Evolutionary conservation across 2,329 filamentous ascomycete species (phyloP).

Genomic region (Stagonosporopsis chrysanthemi): DNA sequence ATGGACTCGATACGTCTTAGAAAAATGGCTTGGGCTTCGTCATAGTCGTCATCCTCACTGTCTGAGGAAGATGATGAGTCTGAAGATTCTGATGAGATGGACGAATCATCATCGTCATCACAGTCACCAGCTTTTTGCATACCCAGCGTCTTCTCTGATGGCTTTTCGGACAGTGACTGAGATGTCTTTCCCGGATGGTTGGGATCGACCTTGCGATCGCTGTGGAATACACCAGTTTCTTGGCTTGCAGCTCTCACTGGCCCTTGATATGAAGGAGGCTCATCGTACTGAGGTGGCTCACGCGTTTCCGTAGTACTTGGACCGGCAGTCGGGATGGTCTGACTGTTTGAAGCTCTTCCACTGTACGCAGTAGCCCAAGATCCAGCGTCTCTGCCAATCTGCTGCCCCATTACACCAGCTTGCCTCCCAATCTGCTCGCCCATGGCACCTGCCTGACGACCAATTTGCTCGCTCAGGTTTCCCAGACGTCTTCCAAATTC

Average conservation of each 20-base stretch:
- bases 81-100: constrained; percentile 34
- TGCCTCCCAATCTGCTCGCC: constrained; percentile 41
- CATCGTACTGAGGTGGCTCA: constrained; percentile 17
- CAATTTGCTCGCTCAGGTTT: constrained; percentile 16
- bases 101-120: constrained; percentile 28
- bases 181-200: constrained; percentile 5
- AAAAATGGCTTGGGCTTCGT: constrained; percentile 19
- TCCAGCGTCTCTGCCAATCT: constrained; percentile 24
- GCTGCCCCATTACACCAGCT: constrained; percentile 31
- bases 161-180: not conserved
- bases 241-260: constrained; percentile 23
- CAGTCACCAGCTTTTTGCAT: not conserved
- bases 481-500: constrained; percentile 28
- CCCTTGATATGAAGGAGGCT: constrained; percentile 25
- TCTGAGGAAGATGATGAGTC: constrained; percentile 23
- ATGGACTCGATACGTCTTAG: constrained; percentile 33
- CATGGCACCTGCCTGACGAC: constrained; percentile 27
- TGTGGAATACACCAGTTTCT: constrained; percentile 27
- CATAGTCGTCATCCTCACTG: constrained; percentile 22
- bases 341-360: not conserved
- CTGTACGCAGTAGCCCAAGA: constrained; percentile 8
- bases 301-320: constrained; percentile 12
- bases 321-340: constrained; percentile 6
- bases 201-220: constrained; percentile 13
- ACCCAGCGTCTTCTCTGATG: not conserved